Base-by-base conservation (phyloP, 257 asterid genomes). In the Coffea eugenioides region DNA sequence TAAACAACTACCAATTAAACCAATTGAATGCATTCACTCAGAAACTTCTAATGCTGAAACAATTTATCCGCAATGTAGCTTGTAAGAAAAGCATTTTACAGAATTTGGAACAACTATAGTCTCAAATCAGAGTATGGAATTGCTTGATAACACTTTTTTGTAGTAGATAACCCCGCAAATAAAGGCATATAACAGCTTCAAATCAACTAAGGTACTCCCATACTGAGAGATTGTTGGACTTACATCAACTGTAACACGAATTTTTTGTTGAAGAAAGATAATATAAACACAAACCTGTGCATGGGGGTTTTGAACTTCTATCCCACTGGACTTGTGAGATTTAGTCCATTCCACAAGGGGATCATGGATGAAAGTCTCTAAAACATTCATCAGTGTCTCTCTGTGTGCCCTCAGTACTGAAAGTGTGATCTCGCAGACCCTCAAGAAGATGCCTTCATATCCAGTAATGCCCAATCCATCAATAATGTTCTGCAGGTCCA, bases 271-370 rank as follows among this genome's bases (percentile, higher is more conserved):
- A 57, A 67, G 27, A n/a, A 69, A 73, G 70, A 16, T 76, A 76
- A 80, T 39, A 74, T n/a, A 62, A 69, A 67, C 57, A 82, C 77
- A 85, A 84, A 95, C 99, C 99, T 95, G 99, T 45, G 98, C 99
- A 39, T 95, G 97, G 49, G 99, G 99, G 81, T 95, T 95, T 82
- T 95, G 94, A 73, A 95, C 99, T 85, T 95, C 99, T 69, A 91
- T 93, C 72, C 98, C 97, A 81, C 98, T 95, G 80, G 99, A 92
- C 88, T 92, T 95, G 91, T 95, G 99, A 82, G 97, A 87, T 89
- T 95, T 95, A 45, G 99, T 93, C 99, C 99, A 95, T 84, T 95
- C 99, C 80, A 95, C 99, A n/a, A 95, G 97, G 82, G 99, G 99
- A 80, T 95, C 99, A 43, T 95, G 99, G 82, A 95, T 92, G 81